Evolutionary conservation across 352 stramenopile genomes (phyloP), one percentile per base, ranked within the genome.

Genomic region (Pythium diclinum): DNA sequence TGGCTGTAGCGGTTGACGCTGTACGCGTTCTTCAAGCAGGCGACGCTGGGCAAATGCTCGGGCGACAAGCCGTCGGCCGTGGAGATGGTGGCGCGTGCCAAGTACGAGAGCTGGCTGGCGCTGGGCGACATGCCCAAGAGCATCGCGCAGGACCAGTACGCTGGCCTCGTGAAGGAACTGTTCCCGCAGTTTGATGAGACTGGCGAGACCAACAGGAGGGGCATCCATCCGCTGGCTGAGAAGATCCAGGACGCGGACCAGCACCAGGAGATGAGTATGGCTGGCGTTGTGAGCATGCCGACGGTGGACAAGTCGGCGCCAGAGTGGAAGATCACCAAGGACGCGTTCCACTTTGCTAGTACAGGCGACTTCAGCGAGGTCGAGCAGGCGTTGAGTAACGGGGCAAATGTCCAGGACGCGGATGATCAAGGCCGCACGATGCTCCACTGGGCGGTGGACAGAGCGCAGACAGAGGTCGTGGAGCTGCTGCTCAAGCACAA

Each of bases 21-120:
- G 56, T 92, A 92, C 67, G 84, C 84, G 52, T 89, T 92, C 54
- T 92, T 84, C 74, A 92, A 92, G 72, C 84, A 92, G 83, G 81
- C 81, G 23, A 75, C 78, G 17, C 77, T 83, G 54, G 84, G 81
- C 59, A 73, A 67, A 34, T 91, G 81, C 69, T 77, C 61, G 10
- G 58, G 74, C 11, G 74, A 75, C 17, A 88, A 87, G 60, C 84
- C 84, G 0, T 85, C 84, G n/a, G 77, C 77, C 4, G 64, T 83
- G 30, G 84, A 92, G 55, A 83, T 92, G 53, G 73, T 88, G 5
- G 78, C 73, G 30, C 81, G 69, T 46, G 78, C 84, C 55, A 92
- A 92, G 72, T 92, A 80, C 80, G 78, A 92, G 65, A 88, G 79
- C 63, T 92, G 84, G 84, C 73, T 72, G 19, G 81, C 75, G 32